These are phyloP conservation scores for Penicillium sp. DNA, from an alignment of 2,329 filamentous ascomycete genomes.

Conservation along the genomic window DNA sequence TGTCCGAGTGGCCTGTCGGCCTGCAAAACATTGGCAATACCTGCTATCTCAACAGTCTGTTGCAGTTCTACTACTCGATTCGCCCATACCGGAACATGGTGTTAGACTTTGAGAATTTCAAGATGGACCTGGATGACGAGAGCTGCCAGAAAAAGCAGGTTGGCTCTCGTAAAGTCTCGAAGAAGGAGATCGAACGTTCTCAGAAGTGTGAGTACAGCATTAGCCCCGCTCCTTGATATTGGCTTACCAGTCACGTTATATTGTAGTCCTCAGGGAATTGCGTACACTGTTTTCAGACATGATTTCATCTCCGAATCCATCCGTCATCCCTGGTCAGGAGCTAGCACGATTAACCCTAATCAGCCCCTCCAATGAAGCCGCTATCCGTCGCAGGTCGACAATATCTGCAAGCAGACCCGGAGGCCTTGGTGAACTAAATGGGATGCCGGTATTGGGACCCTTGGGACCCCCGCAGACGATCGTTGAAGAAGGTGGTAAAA, in stretches of 20 bases:
- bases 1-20: constrained; percentile 74
- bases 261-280: constrained; percentile 74
- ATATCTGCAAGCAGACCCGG: constrained; percentile 37
- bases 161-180: constrained; percentile 71
- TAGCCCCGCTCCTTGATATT: neutral
- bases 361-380: constrained; percentile 59
- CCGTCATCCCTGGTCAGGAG: constrained; percentile 73
- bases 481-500: constrained; percentile 24
- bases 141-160: constrained; percentile 71
- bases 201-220: constrained; percentile 70
- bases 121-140: constrained; percentile 69
- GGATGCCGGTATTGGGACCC: constrained; percentile 52
- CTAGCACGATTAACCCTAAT: constrained; percentile 81
- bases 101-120: constrained; percentile 72
- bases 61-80: constrained; percentile 94
- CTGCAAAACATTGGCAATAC: constrained; percentile 95
- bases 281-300: constrained; percentile 72
- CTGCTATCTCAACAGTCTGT: constrained; percentile 93
- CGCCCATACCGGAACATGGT: constrained; percentile 80
- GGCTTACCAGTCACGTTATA: constrained; percentile 10
- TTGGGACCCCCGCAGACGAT: constrained; percentile 43
- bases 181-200: constrained; percentile 62
- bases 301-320: constrained; percentile 64
- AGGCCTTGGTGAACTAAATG: constrained; percentile 49
- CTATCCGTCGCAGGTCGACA: constrained; percentile 55